Evolutionary conservation across 441 rosid species (phyloP).

Genomic region (Eutrema salsugineum): DNA sequence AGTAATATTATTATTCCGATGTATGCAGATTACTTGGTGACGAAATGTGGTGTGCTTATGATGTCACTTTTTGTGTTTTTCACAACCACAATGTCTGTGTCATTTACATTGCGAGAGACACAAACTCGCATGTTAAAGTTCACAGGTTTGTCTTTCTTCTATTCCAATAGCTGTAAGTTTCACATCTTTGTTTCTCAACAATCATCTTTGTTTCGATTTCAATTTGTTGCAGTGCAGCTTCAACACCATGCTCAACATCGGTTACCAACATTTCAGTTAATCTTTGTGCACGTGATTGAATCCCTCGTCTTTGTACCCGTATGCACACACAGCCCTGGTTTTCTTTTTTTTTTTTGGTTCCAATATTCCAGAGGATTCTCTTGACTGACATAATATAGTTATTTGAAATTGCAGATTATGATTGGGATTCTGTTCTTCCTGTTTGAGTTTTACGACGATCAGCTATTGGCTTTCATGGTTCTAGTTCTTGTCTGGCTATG

Average conservation of each 20-base stretch:
- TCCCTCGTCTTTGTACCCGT: constrained; percentile 99
- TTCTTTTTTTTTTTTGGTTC: not conserved
- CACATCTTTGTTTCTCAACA: constrained; percentile 13
- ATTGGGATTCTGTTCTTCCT: constrained; percentile 93
- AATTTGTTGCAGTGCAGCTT: constrained; percentile 90
- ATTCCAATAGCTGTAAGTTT: not conserved
- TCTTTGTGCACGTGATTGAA: constrained; percentile 94
- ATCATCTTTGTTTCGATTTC: constrained; percentile 31
- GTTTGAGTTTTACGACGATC: constrained; percentile 97
- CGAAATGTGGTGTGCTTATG: constrained; percentile 98
- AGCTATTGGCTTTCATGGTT: constrained; percentile 98
- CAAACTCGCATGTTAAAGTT: constrained; percentile 97
- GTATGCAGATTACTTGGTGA: constrained; percentile 88
- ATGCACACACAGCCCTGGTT: constrained; percentile 23
- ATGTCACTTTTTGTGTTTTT: constrained; percentile 97
- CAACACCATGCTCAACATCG: constrained; percentile 98
- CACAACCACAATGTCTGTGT: constrained; percentile 98
- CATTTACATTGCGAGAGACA: constrained; percentile 96
- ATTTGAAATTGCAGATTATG: constrained; percentile 78
- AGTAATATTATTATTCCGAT: constrained; percentile 6
- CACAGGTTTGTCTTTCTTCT: constrained; percentile 58
- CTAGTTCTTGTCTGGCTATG: constrained; percentile 97
- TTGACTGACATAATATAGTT: constrained; percentile 2
- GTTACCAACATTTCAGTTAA: constrained; percentile 96
- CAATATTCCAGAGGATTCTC: not conserved